phyloP scores from a whole-genome alignment of 495 filamentous ascomycete genomes.

The Neurospora intermedia region DNA sequence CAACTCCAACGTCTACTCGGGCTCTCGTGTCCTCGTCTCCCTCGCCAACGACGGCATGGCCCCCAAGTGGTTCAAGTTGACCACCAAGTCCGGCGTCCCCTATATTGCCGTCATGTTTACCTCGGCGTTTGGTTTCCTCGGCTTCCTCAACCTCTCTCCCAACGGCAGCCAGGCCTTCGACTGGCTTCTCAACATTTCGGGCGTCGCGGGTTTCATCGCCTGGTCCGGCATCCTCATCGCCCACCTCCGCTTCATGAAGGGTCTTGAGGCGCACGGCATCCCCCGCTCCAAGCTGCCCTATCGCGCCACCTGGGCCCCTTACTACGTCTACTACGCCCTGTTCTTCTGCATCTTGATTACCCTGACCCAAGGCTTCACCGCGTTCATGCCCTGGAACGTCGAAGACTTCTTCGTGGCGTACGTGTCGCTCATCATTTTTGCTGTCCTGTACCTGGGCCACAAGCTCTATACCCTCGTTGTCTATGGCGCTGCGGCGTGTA shows the following conservation, averaged over 20 bases:
- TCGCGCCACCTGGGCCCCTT: slow-evolving; percentile 48
- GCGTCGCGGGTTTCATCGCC: slow-evolving; percentile 57
- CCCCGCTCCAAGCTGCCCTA: slow-evolving; percentile 44
- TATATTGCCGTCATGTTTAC: slow-evolving; percentile 30
- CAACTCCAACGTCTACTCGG: slow-evolving; percentile 49
- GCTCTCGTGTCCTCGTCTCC: slow-evolving; percentile 53
- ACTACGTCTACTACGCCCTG: slow-evolving; percentile 46
- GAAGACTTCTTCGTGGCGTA: slow-evolving; percentile 52
- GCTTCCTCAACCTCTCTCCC: slow-evolving; percentile 42
- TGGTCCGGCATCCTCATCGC: slow-evolving; percentile 51
- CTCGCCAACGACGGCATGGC: slow-evolving; percentile 52
- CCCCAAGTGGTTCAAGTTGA: slow-evolving; percentile 35
- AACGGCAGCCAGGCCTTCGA: slow-evolving; percentile 44
- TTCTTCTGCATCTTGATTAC: slow-evolving; percentile 56
- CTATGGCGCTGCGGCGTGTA: not conserved
- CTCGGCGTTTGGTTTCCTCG: slow-evolving; percentile 38
- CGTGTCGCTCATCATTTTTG: slow-evolving; percentile 50
- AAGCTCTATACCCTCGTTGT: slow-evolving; percentile 26
- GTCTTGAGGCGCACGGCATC: slow-evolving; percentile 46
- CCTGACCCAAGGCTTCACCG: slow-evolving; percentile 59
- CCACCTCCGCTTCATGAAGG: slow-evolving; percentile 52
- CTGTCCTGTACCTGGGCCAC: slow-evolving; percentile 47
- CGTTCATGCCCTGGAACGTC: slow-evolving; percentile 52
- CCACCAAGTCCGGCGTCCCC: slow-evolving; percentile 33
- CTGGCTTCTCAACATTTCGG: slow-evolving; percentile 49